These are phyloP conservation scores for Fusarium praegraminearum DNA, from an alignment of 2,329 filamentous ascomycete genomes.

Conservation along the genomic window DNA sequence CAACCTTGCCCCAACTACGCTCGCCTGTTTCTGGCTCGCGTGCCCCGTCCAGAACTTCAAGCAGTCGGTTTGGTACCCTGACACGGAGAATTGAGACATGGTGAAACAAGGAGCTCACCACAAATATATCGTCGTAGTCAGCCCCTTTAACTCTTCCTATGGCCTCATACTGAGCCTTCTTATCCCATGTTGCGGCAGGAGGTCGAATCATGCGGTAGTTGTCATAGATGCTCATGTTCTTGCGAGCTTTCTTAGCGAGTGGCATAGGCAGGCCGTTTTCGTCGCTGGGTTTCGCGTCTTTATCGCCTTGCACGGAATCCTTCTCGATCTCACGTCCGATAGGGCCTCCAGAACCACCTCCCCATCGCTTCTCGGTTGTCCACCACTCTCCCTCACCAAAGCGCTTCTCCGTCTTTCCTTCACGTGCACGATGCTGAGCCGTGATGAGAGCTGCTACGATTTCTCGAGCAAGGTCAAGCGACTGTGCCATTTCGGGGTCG, in stretches of 20 bases:
- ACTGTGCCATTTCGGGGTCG: slow-evolving; percentile 65
- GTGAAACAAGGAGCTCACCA: slow-evolving; percentile 72
- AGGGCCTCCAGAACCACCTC: slow-evolving; percentile 70
- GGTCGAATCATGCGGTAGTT: slow-evolving; percentile 72
- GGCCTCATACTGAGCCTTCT: slow-evolving; percentile 67
- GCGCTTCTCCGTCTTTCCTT: slow-evolving; percentile 66
- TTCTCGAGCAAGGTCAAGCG: slow-evolving; percentile 72
- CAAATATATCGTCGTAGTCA: slow-evolving; percentile 70
- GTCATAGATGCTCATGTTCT: slow-evolving; percentile 70
- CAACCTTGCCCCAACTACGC: slow-evolving; percentile 64
- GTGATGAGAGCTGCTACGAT: slow-evolving; percentile 70
- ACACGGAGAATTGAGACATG: slow-evolving; percentile 70
- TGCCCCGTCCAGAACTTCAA: slow-evolving; percentile 65
- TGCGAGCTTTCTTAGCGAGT: slow-evolving; percentile 63
- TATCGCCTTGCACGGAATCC: slow-evolving; percentile 60
- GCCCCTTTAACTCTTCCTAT: slow-evolving; percentile 64
- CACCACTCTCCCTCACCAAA: slow-evolving; percentile 73
- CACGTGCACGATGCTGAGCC: slow-evolving; percentile 72
- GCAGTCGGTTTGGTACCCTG: slow-evolving; percentile 66
- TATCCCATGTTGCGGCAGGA: slow-evolving; percentile 70
- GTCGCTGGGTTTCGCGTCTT: slow-evolving; percentile 53
- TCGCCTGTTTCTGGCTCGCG: slow-evolving; percentile 49
- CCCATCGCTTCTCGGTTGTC: slow-evolving; percentile 71
- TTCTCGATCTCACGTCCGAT: slow-evolving; percentile 71
- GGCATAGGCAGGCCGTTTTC: slow-evolving; percentile 45